Evolutionary conservation across 2,329 filamentous ascomycete genomes (phyloP).

Genomic region (Microdochium paspali): DNA sequence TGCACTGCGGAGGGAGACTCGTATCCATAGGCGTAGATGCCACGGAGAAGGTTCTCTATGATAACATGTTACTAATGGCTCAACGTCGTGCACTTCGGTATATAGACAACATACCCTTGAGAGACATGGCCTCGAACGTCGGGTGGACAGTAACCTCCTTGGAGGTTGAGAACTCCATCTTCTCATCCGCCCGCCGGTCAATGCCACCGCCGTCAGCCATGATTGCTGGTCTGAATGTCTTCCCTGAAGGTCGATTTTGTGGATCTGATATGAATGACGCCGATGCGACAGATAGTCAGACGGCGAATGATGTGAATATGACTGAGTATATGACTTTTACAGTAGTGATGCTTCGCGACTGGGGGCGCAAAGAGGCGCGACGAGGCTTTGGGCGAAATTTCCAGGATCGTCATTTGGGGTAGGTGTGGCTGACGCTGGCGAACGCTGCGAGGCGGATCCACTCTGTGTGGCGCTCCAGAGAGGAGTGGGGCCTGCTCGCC

Average conservation of each 20-base stretch:
- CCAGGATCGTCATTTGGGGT: background rate
- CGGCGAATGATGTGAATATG: background rate
- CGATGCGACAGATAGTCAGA: background rate
- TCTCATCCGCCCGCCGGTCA: conserved; percentile 88
- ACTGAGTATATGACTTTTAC: background rate
- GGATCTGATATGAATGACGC: background rate
- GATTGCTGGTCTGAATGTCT: conserved; percentile 22
- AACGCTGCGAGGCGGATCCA: background rate
- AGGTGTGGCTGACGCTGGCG: background rate
- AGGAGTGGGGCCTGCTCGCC: background rate
- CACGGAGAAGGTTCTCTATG: conserved; percentile 82
- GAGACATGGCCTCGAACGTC: conserved; percentile 89
- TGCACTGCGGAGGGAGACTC: conserved; percentile 97
- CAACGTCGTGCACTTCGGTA: background rate
- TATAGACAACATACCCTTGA: conserved; percentile 56
- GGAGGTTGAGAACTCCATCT: conserved; percentile 96
- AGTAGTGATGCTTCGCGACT: background rate
- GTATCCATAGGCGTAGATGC: conserved; percentile 97
- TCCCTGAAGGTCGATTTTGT: background rate
- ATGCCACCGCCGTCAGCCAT: conserved; percentile 80
- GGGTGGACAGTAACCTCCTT: conserved; percentile 95
- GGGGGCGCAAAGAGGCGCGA: background rate
- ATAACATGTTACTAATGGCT: conserved; percentile 2
- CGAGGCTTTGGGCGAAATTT: background rate
- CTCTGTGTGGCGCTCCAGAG: background rate